Evolutionary conservation across 345 rosid species (phyloP).

Genomic region (Salix caprea): DNA sequence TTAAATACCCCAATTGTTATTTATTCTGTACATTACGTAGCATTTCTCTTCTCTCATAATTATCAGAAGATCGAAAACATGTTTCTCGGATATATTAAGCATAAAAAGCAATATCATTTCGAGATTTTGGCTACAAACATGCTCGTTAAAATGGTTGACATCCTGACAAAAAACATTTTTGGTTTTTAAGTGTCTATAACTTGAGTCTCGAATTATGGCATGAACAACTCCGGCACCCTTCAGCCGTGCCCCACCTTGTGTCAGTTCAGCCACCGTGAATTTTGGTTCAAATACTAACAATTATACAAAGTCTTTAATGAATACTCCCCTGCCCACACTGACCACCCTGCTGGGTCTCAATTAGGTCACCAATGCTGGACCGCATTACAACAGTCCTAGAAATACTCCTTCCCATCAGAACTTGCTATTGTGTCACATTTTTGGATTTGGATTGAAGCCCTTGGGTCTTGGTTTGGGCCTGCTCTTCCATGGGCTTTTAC

Average conservation of each 20-base stretch:
- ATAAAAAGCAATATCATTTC: no score
- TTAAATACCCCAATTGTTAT: no score
- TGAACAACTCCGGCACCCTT: not conserved
- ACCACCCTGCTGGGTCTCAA: constrained; percentile 16
- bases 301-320: constrained; percentile 20
- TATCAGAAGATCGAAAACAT: no score
- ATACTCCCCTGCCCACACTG: constrained; percentile 7
- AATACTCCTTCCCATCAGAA: constrained; percentile 20
- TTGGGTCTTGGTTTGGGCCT: constrained; percentile 21
- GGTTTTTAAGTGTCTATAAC: no score
- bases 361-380: constrained; percentile 1
- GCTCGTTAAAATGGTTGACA: no score
- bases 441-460: constrained; percentile 18
- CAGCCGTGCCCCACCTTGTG: constrained; percentile 19
- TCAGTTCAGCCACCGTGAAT: constrained; percentile 15
- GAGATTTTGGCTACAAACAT: no score
- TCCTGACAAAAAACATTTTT: no score
- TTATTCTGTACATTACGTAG: no score
- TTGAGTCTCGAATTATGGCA: no score
- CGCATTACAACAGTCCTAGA: constrained; percentile 23
- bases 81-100: no score
- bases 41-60: no score
- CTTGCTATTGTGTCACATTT: constrained; percentile 5
- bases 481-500: constrained; percentile 18
- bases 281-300: constrained; percentile 18